phyloP scores from a whole-genome alignment of 352 stramenopile species.

The Globisporangium camurandrum region DNA sequence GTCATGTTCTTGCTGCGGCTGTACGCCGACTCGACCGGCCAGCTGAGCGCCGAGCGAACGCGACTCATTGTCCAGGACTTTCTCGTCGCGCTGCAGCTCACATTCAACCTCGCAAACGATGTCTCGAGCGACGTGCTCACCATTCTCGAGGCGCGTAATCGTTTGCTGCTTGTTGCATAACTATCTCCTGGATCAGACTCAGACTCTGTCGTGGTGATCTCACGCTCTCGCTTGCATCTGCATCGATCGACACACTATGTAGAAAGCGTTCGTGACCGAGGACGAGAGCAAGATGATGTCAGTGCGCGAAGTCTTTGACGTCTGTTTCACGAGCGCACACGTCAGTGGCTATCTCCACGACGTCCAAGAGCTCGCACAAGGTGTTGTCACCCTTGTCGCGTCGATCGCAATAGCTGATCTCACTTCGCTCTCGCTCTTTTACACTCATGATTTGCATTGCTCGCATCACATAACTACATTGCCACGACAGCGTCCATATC shows the following conservation, averaged over 20 bases:
- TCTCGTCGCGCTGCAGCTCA: constrained; percentile 24
- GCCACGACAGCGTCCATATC: constrained; percentile 3
- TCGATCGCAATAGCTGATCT: no score
- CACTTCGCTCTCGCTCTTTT: not conserved
- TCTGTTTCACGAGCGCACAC: constrained; percentile 51
- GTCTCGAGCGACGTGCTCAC: constrained; percentile 19
- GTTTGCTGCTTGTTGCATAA: not conserved
- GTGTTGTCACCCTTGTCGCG: constrained; percentile 16
- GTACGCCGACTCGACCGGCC: constrained; percentile 38
- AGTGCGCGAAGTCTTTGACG: constrained; percentile 35
- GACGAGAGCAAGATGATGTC: constrained; percentile 31
- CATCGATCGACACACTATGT: no score
- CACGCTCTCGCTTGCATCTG: no score
- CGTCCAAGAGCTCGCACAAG: constrained; percentile 36
- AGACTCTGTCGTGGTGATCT: no score
- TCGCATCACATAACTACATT: not conserved
- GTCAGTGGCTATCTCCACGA: constrained; percentile 51
- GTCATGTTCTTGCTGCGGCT: constrained; percentile 48
- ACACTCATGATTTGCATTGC: not conserved
- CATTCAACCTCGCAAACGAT: constrained; percentile 29
- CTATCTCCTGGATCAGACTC: not conserved
- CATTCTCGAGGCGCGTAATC: constrained; percentile 19
- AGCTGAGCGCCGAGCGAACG: constrained; percentile 33
- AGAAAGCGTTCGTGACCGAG: constrained; percentile 38
- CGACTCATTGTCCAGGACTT: constrained; percentile 39